These are phyloP conservation scores for Chlamydomonas sphaeroides DNA, from an alignment of 139 green algal species.

Conservation along the genomic window DNA sequence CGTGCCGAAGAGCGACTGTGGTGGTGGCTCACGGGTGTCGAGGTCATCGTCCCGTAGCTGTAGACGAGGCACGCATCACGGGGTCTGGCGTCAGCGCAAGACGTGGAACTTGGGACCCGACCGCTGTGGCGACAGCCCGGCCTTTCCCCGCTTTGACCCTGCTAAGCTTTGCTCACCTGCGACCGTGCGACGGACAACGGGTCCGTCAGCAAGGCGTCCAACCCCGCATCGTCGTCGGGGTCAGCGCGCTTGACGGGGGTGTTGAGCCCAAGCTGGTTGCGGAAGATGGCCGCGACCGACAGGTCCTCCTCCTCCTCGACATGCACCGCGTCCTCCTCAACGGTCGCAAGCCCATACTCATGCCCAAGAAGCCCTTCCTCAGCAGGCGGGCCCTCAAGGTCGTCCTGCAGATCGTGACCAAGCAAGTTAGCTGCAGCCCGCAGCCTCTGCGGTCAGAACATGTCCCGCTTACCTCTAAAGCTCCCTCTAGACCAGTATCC, in stretches of 20 bases:
- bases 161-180: constrained; percentile 10
- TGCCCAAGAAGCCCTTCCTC: constrained; percentile 56
- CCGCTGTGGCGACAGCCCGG: no score
- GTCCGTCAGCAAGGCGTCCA: constrained; percentile 17
- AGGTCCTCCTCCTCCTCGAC: constrained; percentile 55
- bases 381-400: constrained; percentile 76
- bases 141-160: no score
- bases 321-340: constrained; percentile 44
- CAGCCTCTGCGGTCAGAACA: no score
- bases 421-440: no score
- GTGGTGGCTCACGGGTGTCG: not conserved
- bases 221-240: constrained; percentile 5
- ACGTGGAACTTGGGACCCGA: no score
- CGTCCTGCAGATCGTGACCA: constrained; percentile 71
- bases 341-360: constrained; percentile 52
- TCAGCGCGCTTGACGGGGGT: not conserved
- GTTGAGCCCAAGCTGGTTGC: constrained; percentile 23
- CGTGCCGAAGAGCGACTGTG: no score
- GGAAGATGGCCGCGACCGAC: constrained; percentile 73
- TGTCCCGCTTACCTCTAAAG: constrained; percentile 42
- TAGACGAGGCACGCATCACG: no score
- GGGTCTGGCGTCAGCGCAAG: no score
- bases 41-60: constrained; percentile 29
- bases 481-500: constrained; percentile 52
- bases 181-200: constrained; percentile 7